Base-by-base conservation (phyloP, 768 basidiomycete genomes). In the Polyporus arcularius region DNA sequence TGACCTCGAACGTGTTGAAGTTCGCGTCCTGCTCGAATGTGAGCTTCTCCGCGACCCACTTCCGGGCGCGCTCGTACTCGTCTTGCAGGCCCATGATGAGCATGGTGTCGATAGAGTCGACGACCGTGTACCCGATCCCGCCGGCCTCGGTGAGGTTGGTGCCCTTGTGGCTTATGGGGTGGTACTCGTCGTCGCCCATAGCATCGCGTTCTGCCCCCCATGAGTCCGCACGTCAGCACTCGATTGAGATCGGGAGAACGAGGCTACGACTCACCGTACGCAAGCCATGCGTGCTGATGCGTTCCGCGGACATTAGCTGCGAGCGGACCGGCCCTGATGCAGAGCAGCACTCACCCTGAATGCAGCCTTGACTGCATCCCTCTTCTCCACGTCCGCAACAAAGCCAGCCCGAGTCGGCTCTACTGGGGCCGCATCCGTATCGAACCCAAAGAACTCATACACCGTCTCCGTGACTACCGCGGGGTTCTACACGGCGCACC, bases 181-280 rank as follows among this genome's bases (percentile, higher is more conserved):
- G 93, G 68, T 94, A 97, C 72, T 96, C 92, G 76, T 97, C 94
- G 57, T 82, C 82, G 1, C 95, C 95, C 85, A 93, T 94, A 2
- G 95, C 95, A 71, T 97, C 87, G 48, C 85, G 77, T 76, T 94
- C 94, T 94, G n/a, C n/a, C n/a, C n/a, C n/a, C n/a, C n/a, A n/a
- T n/a, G 21, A 26, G 75, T 18, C 41, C 53, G 55, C 15, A 55
- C 67, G 43, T 68, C 55, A 21, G 10, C 21, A 4, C 12, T 26
- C 21, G 21, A 26, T 26, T 46, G 46, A 53, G 71, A 32, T 32
- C 56, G 66, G 57, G 54, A 28, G 59, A 50, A 54, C 50, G 12
- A 42, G 8, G 53, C 18, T 38, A 48, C n/a, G 7, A 73, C 78
- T 55, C 62, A 92, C 92, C 92, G 69, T 96, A 96, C 31, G 92